Evolutionary conservation across 352 stramenopile genomes (phyloP).

Genomic region (Phytophthora sp.): DNA sequence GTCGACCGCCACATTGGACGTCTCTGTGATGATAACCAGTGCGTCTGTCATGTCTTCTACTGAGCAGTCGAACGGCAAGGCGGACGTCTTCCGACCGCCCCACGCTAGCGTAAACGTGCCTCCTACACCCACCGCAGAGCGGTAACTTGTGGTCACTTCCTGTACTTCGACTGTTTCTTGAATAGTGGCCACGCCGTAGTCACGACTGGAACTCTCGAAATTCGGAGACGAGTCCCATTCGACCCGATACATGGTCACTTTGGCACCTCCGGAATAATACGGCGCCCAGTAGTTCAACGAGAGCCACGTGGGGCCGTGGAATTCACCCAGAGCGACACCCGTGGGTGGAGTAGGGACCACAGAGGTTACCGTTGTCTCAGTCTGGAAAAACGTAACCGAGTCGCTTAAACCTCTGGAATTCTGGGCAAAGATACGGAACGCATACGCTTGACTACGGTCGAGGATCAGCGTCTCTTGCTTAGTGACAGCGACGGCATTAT

Average conservation of each 20-base stretch:
- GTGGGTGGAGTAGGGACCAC: slow-evolving; percentile 77
- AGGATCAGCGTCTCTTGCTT: slow-evolving; percentile 65
- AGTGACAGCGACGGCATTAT: slow-evolving; percentile 54
- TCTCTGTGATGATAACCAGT: slow-evolving; percentile 83
- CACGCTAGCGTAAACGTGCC: slow-evolving; percentile 94
- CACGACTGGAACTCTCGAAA: slow-evolving; percentile 83
- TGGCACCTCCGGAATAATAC: slow-evolving; percentile 87
- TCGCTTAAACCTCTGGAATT: slow-evolving; percentile 70
- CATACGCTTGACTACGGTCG: slow-evolving; percentile 54
- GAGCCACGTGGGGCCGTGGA: slow-evolving; percentile 75
- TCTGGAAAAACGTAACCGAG: slow-evolving; percentile 37
- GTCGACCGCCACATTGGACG: slow-evolving; percentile 71
- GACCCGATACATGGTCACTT: slow-evolving; percentile 92
- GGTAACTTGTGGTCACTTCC: slow-evolving; percentile 75
- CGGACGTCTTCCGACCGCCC: slow-evolving; percentile 78
- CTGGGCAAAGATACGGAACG: slow-evolving; percentile 64
- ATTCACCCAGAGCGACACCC: slow-evolving; percentile 78
- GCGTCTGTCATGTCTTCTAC: slow-evolving; percentile 74
- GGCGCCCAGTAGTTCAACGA: slow-evolving; percentile 85
- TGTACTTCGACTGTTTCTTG: slow-evolving; percentile 92
- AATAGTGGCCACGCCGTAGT: slow-evolving; percentile 89
- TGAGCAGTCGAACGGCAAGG: slow-evolving; percentile 77
- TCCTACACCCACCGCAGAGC: slow-evolving; percentile 62
- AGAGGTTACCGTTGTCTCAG: slow-evolving; percentile 58
- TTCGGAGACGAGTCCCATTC: slow-evolving; percentile 89